These are phyloP conservation scores for Fusarium protoensiforme DNA, from an alignment of 2,329 filamentous ascomycete genomes.

Conservation along the genomic window DNA sequence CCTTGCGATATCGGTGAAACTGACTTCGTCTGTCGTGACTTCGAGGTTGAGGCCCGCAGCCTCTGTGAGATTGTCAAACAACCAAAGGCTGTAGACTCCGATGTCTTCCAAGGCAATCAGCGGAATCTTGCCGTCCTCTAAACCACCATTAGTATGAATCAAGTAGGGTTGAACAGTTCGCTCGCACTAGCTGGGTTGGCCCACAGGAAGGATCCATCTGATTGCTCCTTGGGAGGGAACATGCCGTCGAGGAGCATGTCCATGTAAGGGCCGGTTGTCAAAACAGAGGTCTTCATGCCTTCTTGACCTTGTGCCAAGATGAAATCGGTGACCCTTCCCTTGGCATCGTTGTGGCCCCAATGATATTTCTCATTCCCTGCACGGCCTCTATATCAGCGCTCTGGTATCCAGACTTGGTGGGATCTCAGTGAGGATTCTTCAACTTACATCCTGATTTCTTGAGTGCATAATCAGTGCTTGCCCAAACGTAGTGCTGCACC, in stretches of 20 bases:
- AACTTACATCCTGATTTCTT: constrained; percentile 15
- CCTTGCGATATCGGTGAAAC: neutral
- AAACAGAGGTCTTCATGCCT: neutral
- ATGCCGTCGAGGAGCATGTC: neutral
- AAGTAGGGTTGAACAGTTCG: too few species aligned
- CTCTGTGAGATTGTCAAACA: neutral
- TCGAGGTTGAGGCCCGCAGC: neutral
- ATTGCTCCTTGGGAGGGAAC: neutral
- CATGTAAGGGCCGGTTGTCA: neutral
- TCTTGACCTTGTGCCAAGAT: neutral
- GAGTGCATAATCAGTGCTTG: constrained; percentile 5
- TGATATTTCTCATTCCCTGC: constrained; percentile 11
- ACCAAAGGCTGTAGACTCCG: neutral
- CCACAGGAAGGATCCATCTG: neutral
- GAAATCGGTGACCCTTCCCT: constrained; percentile 11
- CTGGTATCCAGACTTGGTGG: too few species aligned
- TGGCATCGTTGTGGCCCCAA: constrained; percentile 6
- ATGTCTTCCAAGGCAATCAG: neutral
- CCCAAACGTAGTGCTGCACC: constrained; percentile 19
- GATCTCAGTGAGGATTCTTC: too few species aligned
- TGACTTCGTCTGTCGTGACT: neutral
- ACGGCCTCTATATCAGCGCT: too few species aligned
- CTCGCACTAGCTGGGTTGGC: neutral
- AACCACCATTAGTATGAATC: neutral
- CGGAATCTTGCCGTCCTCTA: neutral